Percentiles rank a stretch among this genome's conserved stretches.
phyloP scores from a whole-genome alignment of 1,284 basidiomycete species.

The Phylloporus gajari region DNA sequence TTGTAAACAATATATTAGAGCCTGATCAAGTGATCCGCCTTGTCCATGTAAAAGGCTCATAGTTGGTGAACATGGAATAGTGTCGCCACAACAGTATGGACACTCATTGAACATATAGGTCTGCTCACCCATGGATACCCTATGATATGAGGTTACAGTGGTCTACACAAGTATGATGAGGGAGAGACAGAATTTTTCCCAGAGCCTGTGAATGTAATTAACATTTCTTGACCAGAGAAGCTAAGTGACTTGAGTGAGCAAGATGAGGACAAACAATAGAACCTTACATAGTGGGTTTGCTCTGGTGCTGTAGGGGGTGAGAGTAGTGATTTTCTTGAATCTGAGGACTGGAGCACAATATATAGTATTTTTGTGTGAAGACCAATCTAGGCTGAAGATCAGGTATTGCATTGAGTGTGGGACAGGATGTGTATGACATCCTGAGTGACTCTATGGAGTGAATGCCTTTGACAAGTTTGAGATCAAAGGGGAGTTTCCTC shows the following conservation, averaged over 20 bases:
- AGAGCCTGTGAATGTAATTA: constrained; percentile 95
- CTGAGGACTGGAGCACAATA: constrained; percentile 83
- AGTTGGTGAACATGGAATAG: constrained; percentile 93
- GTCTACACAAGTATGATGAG: constrained; percentile 96
- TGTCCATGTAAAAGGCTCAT: constrained; percentile 98
- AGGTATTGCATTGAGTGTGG: constrained; percentile 12
- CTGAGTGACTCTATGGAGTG: constrained; percentile 88
- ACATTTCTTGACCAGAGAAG: constrained; percentile 91
- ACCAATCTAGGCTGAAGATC: constrained; percentile 59
- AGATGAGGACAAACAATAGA: constrained; percentile 9
- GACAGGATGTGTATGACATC: constrained; percentile 68
- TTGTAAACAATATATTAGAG: constrained; percentile 98
- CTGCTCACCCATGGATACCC: constrained; percentile 98
- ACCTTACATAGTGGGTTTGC: constrained; percentile 90
- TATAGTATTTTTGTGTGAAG: constrained; percentile 93
- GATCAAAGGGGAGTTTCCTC: constrained; percentile 89
- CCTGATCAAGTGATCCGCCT: constrained; percentile 99
- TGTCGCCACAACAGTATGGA: constrained; percentile 97
- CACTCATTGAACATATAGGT: constrained; percentile 89
- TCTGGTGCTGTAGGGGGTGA: constrained; percentile 97
- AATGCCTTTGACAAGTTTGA: constrained; percentile 93
- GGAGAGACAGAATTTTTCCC: constrained; percentile 94
- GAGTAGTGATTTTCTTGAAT: constrained; percentile 84
- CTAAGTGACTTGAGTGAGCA: constrained; percentile 50
- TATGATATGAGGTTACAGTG: constrained; percentile 86